Evolutionary conservation across 2,329 filamentous ascomycete species (phyloP).

Genomic region (Alternaria triticimaculans): DNA sequence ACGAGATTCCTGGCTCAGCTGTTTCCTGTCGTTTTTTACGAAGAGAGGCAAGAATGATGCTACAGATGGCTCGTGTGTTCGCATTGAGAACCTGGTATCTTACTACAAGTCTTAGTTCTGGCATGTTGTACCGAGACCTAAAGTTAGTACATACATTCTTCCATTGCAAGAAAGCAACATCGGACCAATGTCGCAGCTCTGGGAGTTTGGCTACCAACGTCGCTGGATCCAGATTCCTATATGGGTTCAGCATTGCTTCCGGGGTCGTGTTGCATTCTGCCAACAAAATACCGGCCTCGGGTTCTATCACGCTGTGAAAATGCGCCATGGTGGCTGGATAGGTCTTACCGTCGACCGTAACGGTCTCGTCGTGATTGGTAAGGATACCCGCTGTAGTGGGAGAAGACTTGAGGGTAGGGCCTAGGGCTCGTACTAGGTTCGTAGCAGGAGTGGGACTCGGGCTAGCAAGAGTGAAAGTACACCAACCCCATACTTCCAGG

Average conservation of each 20-base stretch:
- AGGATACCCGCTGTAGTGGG: not conserved
- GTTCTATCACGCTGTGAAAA: not conserved
- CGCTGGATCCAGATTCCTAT: not conserved
- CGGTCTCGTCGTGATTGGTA: not conserved
- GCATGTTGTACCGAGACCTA: not conserved
- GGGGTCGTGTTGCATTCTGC: not conserved
- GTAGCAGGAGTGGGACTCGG: not conserved
- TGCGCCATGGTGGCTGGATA: not conserved
- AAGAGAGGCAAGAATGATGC: not conserved
- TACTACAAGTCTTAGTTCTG: not conserved
- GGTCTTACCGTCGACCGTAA: not conserved
- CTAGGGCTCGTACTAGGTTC: not conserved
- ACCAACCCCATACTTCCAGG: not conserved
- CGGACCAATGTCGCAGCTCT: slow-evolving; percentile 4
- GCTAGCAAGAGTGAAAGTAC: not conserved
- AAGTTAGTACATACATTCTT: not conserved
- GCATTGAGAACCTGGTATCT: not conserved
- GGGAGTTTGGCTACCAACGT: not conserved
- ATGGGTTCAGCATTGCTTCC: not conserved
- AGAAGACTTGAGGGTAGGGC: not conserved
- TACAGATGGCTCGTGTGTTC: not conserved
- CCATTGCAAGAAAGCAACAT: slow-evolving; percentile 10
- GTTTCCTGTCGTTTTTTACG: not conserved
- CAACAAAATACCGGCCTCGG: not conserved
- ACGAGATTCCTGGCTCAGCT: not conserved